Conservation (phyloP, 2,329 filamentous ascomycete genomes). For the Colletotrichum noveboracense region DNA sequence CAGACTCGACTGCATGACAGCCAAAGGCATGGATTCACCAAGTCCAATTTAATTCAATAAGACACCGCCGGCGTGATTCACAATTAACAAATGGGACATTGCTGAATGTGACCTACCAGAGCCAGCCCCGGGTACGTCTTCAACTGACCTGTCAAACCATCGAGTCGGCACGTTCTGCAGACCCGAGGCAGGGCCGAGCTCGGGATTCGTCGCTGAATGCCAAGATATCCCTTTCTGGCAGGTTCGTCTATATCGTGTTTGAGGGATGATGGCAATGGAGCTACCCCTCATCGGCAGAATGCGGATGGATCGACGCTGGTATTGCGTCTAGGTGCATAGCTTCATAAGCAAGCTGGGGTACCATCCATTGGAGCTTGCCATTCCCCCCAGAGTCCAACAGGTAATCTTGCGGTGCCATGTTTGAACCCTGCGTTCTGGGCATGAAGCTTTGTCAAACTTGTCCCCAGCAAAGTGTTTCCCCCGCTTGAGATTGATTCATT, state of each 20-base stretch:
- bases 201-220: background rate
- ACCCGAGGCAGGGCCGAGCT: background rate
- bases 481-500: background rate
- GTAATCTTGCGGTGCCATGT: background rate
- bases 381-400: background rate
- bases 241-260: background rate
- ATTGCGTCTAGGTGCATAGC: background rate
- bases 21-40: background rate
- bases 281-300: slow-evolving; percentile 11
- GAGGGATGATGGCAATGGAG: background rate
- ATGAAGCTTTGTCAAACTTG: background rate
- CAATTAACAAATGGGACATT: background rate
- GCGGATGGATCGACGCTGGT: background rate
- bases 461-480: background rate
- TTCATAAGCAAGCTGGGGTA: background rate
- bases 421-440: background rate
- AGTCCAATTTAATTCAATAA: background rate
- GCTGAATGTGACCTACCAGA: background rate
- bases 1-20: background rate
- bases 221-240: background rate
- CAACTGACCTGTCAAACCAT: background rate
- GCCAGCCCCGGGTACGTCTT: background rate
- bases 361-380: background rate
- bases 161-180: background rate
- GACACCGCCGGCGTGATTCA: background rate